Evolutionary conservation across 176 grass and related monocot species (phyloP), one percentile per base, ranked within the genome.

Genomic region (Pontederia paniculata): DNA sequence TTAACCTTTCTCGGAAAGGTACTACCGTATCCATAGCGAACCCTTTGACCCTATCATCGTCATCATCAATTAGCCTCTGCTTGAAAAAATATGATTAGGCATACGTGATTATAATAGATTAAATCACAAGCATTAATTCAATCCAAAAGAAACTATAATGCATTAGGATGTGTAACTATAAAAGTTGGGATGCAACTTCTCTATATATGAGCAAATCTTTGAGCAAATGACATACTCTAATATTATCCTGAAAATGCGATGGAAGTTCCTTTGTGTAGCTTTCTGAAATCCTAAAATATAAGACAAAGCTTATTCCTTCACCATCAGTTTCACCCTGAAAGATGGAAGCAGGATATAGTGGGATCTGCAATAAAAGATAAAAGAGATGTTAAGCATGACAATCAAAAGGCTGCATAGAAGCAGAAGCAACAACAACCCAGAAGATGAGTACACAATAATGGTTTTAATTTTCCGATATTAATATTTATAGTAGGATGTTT

Each of bases 281-380:
- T 70, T 98, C 82, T 56, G 86, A 81, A 54, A 98, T 83, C 70
- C 76, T 79, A 81, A 98, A 98, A 81, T 98, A 98, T 58, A 98
- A 84, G 63, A 98, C 94, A 82, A 98, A 80, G 74, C 83, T 88
- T 61, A 98, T 82, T 48, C 94, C 94, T 78, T 93, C 83, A 16
- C 94, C 94, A 63, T 93, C 87, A 4, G 73, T 84, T 88, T 98
- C 94, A 77, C 74, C 91, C 57, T 98, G 94, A 63, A 98, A 98
- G 50, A 98, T 76, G 62, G 94, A 78, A 75, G 94, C 87, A 9
- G 83, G 83, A 78, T 98, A 98, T 13, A 98, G 52, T 47, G 94
- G 94, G 52, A 98, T 57, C 94, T 98, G 74, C 1, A 44, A 77
- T 66, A 78, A 56, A 51, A 4, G 88, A 42, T 72, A 41, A 37